Percentiles rank a stretch among this genome's conserved stretches.
Conservation (phyloP, 257 asterid species). For the Anisodus tanguticus region DNA sequence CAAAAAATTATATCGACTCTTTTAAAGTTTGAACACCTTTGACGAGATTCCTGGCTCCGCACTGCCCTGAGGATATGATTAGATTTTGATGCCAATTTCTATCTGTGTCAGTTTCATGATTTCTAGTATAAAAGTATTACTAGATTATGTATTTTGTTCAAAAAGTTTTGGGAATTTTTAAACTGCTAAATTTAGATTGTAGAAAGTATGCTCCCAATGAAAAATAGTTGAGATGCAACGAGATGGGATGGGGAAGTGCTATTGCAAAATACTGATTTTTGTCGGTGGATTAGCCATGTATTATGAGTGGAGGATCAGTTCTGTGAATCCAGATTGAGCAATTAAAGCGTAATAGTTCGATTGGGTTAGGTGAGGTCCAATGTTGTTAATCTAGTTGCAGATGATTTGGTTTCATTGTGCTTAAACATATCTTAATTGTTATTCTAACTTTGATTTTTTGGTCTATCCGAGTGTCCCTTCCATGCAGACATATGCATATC, state of each 20-base stretch:
- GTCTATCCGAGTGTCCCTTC: background rate
- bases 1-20: too few species aligned
- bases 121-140: background rate
- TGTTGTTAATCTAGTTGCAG: background rate
- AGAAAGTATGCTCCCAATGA: background rate
- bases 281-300: background rate
- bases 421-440: background rate
- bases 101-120: background rate
- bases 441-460: background rate
- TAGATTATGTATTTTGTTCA: background rate
- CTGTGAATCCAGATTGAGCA: background rate
- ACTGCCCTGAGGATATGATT: too few species aligned
- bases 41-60: too few species aligned
- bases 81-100: background rate
- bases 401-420: background rate
- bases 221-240: background rate
- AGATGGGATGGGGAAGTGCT: background rate
- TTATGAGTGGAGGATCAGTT: background rate
- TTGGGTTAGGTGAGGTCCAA: background rate
- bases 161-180: background rate
- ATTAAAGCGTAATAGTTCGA: background rate
- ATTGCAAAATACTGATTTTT: background rate
- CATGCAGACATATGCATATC: slow-evolving; percentile 1
- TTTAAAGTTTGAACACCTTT: too few species aligned
- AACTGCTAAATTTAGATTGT: slow-evolving; percentile 2